Conservation (phyloP, 805 yeast genomes). For the Wickerhamiella azyma region DNA sequence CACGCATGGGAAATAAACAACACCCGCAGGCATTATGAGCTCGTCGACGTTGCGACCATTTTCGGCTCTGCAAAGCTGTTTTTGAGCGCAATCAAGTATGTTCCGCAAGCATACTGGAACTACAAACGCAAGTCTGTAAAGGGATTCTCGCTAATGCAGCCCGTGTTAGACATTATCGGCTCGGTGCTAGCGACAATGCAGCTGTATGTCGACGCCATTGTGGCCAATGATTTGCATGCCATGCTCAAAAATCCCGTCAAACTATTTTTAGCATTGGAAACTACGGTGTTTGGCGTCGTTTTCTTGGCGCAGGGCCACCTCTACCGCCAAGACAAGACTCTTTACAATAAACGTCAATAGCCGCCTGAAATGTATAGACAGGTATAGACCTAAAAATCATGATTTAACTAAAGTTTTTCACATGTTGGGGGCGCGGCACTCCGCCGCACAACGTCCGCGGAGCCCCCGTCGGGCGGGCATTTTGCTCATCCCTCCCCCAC, state of each 20-base stretch:
- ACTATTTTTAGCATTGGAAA: conserved; percentile 29
- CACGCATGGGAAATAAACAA: conserved; percentile 21
- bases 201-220: conserved; percentile 29
- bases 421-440: too few species aligned
- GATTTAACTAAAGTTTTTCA: too few species aligned
- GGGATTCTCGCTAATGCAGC: conserved; percentile 33
- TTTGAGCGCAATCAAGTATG: conserved; percentile 33
- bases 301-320: conserved; percentile 23
- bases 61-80: conserved; percentile 34
- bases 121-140: conserved; percentile 31
- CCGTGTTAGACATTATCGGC: conserved; percentile 32
- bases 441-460: too few species aligned
- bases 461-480: too few species aligned
- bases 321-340: conserved; percentile 13
- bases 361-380: not conserved
- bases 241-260: conserved; percentile 33
- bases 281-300: conserved; percentile 23
- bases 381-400: too few species aligned
- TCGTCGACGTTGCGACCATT: conserved; percentile 29
- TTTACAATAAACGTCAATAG: conserved; percentile 13
- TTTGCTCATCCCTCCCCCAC: not conserved
- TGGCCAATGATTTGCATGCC: conserved; percentile 24
- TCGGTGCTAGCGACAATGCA: conserved; percentile 30
- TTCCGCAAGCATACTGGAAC: conserved; percentile 37
- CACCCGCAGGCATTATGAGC: conserved; percentile 19